Conservation (phyloP, 305 asterid species). For the Fraxinus platypoda region DNA sequence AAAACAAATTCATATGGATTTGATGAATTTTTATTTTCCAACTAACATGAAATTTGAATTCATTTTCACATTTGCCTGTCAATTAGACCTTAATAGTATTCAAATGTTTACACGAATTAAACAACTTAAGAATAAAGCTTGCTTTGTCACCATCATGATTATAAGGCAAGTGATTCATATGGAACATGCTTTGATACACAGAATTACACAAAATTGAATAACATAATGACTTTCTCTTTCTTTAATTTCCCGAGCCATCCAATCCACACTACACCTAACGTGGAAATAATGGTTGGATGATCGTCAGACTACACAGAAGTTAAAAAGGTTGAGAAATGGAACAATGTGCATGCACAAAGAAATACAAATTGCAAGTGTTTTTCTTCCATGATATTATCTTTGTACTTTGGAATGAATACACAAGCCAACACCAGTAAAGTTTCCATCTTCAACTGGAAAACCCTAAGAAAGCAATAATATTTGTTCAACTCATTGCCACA, state of each 20-base stretch:
- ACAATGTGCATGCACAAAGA: background rate
- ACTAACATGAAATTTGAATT: too few relatives aligned
- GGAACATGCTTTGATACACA: too few relatives aligned
- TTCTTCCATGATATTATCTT: background rate
- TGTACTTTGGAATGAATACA: background rate
- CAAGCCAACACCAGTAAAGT: background rate
- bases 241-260: background rate
- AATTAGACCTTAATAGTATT: too few relatives aligned
- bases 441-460: background rate
- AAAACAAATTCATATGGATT: too few relatives aligned
- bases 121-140: too few relatives aligned
- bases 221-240: background rate
- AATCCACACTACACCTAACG: background rate
- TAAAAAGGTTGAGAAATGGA: background rate
- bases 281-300: background rate
- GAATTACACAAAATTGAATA: too few relatives aligned
- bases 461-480: background rate
- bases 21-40: too few relatives aligned
- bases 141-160: too few relatives aligned
- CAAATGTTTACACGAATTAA: too few relatives aligned
- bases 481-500: background rate
- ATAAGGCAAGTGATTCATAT: too few relatives aligned
- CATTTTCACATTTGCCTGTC: too few relatives aligned
- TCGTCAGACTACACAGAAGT: background rate
- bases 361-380: background rate